phyloP scores from a whole-genome alignment of 2,329 filamentous ascomycete genomes.

The Parastagonospora avenae region DNA sequence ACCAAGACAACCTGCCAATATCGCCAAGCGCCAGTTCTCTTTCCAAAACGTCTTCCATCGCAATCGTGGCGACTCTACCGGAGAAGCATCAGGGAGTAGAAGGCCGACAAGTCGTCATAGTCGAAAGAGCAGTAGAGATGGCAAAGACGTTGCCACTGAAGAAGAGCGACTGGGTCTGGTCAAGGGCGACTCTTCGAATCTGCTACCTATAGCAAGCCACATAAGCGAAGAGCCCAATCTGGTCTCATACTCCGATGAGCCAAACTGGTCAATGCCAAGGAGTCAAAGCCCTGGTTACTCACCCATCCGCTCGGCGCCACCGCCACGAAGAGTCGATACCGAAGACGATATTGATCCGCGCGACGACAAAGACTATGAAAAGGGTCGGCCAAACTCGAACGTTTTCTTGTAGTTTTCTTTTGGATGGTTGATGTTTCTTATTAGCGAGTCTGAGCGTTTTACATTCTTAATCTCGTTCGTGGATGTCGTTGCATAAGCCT shows the following conservation, averaged over 20 bases:
- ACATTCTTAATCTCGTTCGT: background rate
- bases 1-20: constrained; percentile 63
- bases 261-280: constrained; percentile 15
- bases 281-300: constrained; percentile 13
- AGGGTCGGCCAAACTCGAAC: constrained; percentile 1
- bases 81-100: constrained; percentile 20
- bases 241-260: constrained; percentile 17
- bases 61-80: constrained; percentile 34
- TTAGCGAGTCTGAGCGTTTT: constrained; percentile 1
- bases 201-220: constrained; percentile 35
- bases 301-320: constrained; percentile 7
- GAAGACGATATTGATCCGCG: constrained; percentile 6
- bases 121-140: constrained; percentile 41
- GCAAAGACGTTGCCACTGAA: constrained; percentile 65
- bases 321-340: constrained; percentile 13
- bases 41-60: constrained; percentile 84
- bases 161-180: constrained; percentile 84
- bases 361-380: constrained; percentile 14
- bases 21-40: constrained; percentile 78
- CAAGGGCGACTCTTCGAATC: constrained; percentile 65
- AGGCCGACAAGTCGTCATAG: constrained; percentile 35
- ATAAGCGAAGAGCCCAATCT: constrained; percentile 25
- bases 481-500: background rate
- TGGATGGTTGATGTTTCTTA: background rate
- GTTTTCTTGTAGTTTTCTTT: constrained; percentile 3